These are phyloP conservation scores for Heterobasidion irregulare DNA, from an alignment of 1,284 basidiomycete genomes.

Conservation along the genomic window DNA sequence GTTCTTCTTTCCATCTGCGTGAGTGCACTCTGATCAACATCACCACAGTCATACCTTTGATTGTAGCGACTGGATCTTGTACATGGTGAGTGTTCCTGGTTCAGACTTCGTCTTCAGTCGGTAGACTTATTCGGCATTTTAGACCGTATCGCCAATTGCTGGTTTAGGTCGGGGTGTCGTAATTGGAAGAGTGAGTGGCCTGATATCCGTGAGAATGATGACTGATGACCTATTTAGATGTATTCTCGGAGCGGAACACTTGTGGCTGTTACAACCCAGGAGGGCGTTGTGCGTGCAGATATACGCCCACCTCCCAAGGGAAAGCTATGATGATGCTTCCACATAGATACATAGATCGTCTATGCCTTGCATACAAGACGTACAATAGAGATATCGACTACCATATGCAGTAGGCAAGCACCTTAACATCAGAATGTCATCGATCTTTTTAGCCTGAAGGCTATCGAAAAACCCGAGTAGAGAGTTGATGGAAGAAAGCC, in stretches of 20 bases:
- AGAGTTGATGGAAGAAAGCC: neutral
- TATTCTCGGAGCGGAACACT: conserved; percentile 67
- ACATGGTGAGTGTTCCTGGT: conserved; percentile 45
- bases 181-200: conserved; percentile 54
- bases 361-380: too few species aligned
- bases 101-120: neutral
- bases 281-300: conserved; percentile 69
- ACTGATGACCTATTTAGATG: conserved; percentile 35
- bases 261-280: conserved; percentile 76
- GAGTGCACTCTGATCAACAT: neutral
- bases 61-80: conserved; percentile 74
- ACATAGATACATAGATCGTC: too few species aligned
- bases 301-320: conserved; percentile 25
- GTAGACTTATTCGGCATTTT: neutral
- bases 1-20: neutral
- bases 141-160: conserved; percentile 60
- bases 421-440: too few species aligned
- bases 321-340: conserved; percentile 18
- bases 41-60: conserved; percentile 63
- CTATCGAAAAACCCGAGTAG: conserved; percentile 20
- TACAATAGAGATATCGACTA: too few species aligned
- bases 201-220: too few species aligned
- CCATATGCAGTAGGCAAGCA: too few species aligned
- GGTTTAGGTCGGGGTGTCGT: conserved; percentile 72
- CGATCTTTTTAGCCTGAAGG: conserved; percentile 19